Evolutionary conservation across 73 alveolate genomes (phyloP).

Genomic region (Blepharisma japonicum): DNA sequence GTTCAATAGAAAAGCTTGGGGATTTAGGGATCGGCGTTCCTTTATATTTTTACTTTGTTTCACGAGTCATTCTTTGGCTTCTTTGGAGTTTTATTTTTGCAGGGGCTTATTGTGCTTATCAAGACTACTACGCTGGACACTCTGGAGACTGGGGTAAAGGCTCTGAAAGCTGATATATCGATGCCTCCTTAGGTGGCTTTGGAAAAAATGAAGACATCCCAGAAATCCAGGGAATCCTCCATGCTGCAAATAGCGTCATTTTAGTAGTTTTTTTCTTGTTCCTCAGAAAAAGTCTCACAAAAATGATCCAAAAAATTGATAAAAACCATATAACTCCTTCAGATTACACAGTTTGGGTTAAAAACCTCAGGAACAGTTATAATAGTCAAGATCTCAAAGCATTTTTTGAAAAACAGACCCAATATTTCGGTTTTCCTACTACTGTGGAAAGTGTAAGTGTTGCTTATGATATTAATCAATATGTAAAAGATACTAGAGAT

Average conservation of each 20-base stretch:
- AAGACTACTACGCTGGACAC: background rate
- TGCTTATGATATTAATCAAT: conserved; percentile 37
- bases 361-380: background rate
- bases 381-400: conserved; percentile 32
- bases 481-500: conserved; percentile 1
- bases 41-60: conserved; percentile 15
- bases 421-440: conserved; percentile 15
- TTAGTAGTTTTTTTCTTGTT: background rate
- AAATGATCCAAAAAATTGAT: conserved; percentile 27
- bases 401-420: conserved; percentile 34
- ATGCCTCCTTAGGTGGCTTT: background rate
- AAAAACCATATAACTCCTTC: conserved; percentile 45
- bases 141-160: background rate
- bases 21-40: conserved; percentile 32
- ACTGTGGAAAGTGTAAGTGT: conserved; percentile 30
- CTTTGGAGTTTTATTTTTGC: background rate
- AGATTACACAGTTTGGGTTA: conserved; percentile 53
- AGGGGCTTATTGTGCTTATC: background rate
- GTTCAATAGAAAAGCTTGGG: background rate
- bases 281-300: background rate
- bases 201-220: background rate
- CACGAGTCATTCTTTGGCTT: background rate
- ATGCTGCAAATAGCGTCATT: background rate
- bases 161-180: background rate
- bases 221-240: background rate